Conservation (phyloP, 768 basidiomycete species). For the Leucocoprinus sp. region DNA sequence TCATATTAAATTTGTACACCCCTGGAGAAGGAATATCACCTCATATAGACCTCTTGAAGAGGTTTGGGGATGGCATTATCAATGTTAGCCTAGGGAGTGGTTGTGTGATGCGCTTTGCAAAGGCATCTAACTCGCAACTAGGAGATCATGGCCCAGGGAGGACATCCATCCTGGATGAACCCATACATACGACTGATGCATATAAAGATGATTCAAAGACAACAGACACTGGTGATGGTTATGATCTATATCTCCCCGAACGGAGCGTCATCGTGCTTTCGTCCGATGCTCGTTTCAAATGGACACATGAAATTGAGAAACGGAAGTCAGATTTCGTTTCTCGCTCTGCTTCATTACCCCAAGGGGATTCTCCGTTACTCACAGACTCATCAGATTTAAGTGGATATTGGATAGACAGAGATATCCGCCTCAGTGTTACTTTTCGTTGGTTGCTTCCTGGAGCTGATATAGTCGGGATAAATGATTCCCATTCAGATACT, state of each 20-base stretch:
- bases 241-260: conserved; percentile 65
- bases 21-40: conserved; percentile 87
- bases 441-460: conserved; percentile 82
- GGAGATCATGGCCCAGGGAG: background rate
- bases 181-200: background rate
- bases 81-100: conserved; percentile 78
- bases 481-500: no score
- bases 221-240: conserved; percentile 17
- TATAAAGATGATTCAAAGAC: background rate
- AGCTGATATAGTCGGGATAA: conserved; percentile 67
- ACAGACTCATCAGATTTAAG: background rate
- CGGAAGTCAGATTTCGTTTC: conserved; percentile 53
- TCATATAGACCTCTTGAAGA: conserved; percentile 77
- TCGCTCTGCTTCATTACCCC: conserved; percentile 14
- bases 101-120: conserved; percentile 74
- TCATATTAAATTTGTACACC: conserved; percentile 82
- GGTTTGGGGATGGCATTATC: conserved; percentile 87
- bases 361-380: background rate
- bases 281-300: conserved; percentile 74
- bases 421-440: conserved; percentile 69
- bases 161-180: background rate
- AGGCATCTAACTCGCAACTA: conserved; percentile 10
- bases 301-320: conserved; percentile 83
- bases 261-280: conserved; percentile 72
- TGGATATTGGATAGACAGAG: conserved; percentile 40